Evolutionary conservation across 129 eudicot species (phyloP), one percentile per base, ranked within the genome.

Genomic region (Arctium minus): DNA sequence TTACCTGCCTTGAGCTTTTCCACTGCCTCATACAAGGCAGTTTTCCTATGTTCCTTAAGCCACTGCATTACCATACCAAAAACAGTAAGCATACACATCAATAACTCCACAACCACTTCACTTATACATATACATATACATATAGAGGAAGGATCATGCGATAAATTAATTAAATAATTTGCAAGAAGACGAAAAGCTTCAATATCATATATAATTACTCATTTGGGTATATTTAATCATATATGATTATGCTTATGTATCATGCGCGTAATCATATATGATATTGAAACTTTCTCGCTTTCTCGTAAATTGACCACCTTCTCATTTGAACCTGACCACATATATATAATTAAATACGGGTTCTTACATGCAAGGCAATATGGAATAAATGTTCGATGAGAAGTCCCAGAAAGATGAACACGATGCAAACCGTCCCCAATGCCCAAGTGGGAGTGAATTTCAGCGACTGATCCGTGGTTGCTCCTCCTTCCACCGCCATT

Each of bases 1-100:
- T 36, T 53, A 80, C 92, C 89, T 30, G 84, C 64, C 79, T 88
- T 83, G 37, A 88, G 87, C 89, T 83, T 83, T 81, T 86, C 83
- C 13, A 86, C 79, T 53, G 92, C 92, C 18, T 88, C 89, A 80
- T 76, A 69, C 33, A 88, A 53, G 4, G 89, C 86, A 48, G 84
- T 83, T 48, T 86, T 88, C 70, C 89, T 80, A 48, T 46, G 87
- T 42, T 77, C 82, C 83, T 83, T 83, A 71, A 88, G 89, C 89
- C 89, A 80, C 92, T 88, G 77, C 79, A 76, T 69, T 22, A 75
- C 53, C 71, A 42, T 17, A 40, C 56, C 36, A 44, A 37, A 35
- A 53, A 37, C 12, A 73, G 42, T 68, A 5, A 76, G 35, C 70
- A 82, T 64, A 64, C 35, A 62, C 70, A n/a, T 7, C 30, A 71